A percentile compares a stretch with the other conserved stretches of the same genome.
These are phyloP conservation scores for Suillus plorans DNA, from an alignment of 768 basidiomycete genomes.

Conservation along the genomic window DNA sequence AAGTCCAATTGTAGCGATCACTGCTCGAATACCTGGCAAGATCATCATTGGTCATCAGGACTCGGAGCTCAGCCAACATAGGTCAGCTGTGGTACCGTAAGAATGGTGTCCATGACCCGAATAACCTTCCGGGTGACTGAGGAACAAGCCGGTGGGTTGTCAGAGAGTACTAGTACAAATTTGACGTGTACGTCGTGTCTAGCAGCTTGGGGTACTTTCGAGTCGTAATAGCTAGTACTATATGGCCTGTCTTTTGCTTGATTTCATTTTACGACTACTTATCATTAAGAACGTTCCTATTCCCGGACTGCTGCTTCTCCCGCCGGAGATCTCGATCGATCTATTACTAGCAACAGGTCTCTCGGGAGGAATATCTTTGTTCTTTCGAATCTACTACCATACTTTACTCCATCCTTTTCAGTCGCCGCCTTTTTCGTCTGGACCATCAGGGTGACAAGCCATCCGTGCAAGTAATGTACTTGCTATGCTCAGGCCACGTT, in stretches of 20 bases:
- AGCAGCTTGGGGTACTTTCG: neutral
- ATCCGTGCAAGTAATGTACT: neutral
- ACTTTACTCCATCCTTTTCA: neutral
- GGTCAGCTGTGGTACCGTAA: constrained; percentile 1
- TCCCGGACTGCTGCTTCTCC: constrained; percentile 19
- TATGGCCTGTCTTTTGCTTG: neutral
- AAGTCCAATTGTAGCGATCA: constrained; percentile 7
- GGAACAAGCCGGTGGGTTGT: too few species aligned
- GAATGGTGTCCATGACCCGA: neutral
- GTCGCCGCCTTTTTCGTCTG: neutral
- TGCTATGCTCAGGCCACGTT: neutral
- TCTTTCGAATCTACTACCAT: neutral
- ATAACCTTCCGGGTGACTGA: neutral
- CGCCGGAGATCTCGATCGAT: constrained; percentile 4
- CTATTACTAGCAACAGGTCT: constrained; percentile 15
- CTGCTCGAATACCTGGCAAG: constrained; percentile 4
- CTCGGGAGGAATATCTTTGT: constrained; percentile 2
- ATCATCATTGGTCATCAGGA: neutral
- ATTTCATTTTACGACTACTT: neutral
- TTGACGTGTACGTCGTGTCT: neutral
- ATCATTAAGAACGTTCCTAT: constrained; percentile 12
- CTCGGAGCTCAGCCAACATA: neutral
- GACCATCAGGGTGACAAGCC: neutral
- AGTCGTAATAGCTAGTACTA: neutral
- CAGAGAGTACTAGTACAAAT: neutral